These are phyloP conservation scores for Aspergillus cristatus DNA, from an alignment of 495 filamentous ascomycete species.

Conservation along the genomic window DNA sequence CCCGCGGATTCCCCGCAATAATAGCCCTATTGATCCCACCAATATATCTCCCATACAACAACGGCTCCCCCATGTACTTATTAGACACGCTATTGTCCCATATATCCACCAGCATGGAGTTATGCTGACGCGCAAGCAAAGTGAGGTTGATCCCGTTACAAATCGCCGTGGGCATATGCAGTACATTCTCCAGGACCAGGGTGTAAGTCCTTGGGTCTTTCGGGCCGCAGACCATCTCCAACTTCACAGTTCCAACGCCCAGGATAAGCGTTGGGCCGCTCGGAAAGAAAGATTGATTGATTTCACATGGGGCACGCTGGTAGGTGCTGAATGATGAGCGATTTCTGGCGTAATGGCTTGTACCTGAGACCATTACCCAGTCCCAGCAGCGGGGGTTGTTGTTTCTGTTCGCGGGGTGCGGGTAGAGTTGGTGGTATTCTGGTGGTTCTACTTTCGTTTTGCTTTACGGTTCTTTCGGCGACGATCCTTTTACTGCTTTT, in stretches of 20 bases:
- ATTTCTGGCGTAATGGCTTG: constrained; percentile 19
- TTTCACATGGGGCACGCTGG: constrained; percentile 10
- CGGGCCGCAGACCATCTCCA: constrained; percentile 8
- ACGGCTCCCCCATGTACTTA: constrained; percentile 6
- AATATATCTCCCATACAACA: constrained; percentile 14
- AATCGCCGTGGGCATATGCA: constrained; percentile 16
- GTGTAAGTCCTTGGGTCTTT: constrained; percentile 6
- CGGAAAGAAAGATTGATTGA: no score
- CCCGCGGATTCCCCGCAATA: constrained; percentile 12
- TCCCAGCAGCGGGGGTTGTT: constrained; percentile 14
- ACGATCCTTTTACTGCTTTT: background rate
- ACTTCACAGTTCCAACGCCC: constrained; percentile 15
- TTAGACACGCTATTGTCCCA: background rate
- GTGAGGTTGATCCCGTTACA: constrained; percentile 15
- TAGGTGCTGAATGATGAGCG: constrained; percentile 16
- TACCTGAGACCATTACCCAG: constrained; percentile 16
- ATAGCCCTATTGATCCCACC: constrained; percentile 8
- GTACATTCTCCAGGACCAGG: constrained; percentile 14
- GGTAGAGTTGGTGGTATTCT: no score
- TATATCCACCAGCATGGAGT: constrained; percentile 3
- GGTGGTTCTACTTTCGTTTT: background rate
- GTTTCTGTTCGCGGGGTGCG: background rate
- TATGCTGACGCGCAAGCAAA: constrained; percentile 2
- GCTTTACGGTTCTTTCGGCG: background rate
- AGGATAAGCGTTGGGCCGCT: constrained; percentile 4